Evolutionary conservation across 805 yeast genomes (phyloP), one percentile per base, ranked within the genome.

Genomic region (Saccharomycopsis babjevae): DNA sequence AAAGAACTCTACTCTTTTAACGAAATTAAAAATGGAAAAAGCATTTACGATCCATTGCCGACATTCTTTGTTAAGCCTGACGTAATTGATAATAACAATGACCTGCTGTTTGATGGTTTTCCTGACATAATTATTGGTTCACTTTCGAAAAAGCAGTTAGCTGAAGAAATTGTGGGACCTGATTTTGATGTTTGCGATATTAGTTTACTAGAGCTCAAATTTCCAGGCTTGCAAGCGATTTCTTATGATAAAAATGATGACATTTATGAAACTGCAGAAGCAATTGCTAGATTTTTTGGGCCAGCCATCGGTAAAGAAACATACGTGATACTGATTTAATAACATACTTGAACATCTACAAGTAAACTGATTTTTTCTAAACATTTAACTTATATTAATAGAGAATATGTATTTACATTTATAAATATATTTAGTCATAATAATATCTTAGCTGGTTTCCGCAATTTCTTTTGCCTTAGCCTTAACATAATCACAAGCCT

Each of bases 401-500:
- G n/a, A 36, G 16, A 32, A 32, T 52, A 32, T 30, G 30, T 32
- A n/a, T 7, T 32, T 15, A n/a, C n/a, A n/a, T n/a, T n/a, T n/a
- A n/a, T n/a, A n/a, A n/a, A n/a, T n/a, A n/a, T n/a, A n/a, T n/a
- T n/a, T n/a, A n/a, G n/a, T n/a, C 6, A 55, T 34, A 36, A 28
- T 54, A 11, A 28, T 10, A 43, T 18, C 46, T 18, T 50, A 54
- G 11, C 30, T 54, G 5, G 54, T 38, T 15, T 58, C 59, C 11
- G 61, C 61, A 28, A 62, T 46, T 15, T 52, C 57, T 43, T 38
- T 83, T 38, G 98, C 98, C 75, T 87, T 88, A 20, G 96, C 89
- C 77, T 90, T 92, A 59, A 92, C 97, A 65, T 88, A 85, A 65
- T 89, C 94, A 60, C 83, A 82, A 57, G 86, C 82, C 74, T 84